Conservation (phyloP, 2,329 filamentous ascomycete genomes). For the Alternaria viburni region DNA sequence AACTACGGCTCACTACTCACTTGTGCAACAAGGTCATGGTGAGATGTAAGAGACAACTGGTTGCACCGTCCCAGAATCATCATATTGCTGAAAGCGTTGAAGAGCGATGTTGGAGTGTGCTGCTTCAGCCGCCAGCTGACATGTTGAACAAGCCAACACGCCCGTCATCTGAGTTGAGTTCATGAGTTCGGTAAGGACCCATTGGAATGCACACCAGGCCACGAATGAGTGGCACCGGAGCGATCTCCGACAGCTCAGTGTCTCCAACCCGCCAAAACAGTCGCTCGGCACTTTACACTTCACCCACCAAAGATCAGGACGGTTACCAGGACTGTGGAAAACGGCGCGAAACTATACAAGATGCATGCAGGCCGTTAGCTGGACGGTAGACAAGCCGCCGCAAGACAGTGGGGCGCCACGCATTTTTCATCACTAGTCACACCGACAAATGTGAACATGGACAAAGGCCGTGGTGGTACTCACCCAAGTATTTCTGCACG, state of each 20-base stretch:
- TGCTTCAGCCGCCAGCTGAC: background rate
- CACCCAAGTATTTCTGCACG: background rate
- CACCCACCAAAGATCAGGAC: background rate
- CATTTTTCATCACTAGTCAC: background rate
- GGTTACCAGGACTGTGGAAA: background rate
- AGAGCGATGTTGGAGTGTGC: background rate
- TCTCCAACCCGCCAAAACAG: background rate
- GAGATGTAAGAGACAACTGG: background rate
- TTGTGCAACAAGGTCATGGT: background rate
- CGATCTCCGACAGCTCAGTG: background rate
- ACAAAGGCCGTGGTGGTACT: background rate
- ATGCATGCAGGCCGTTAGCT: background rate
- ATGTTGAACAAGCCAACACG: background rate
- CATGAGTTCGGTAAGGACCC: background rate
- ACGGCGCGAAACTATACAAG: background rate
- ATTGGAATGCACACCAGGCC: background rate
- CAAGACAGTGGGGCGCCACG: background rate
- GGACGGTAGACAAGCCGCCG: background rate
- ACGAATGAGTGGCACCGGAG: background rate
- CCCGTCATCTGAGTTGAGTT: background rate
- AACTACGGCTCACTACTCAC: background rate
- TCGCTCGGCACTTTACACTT: background rate
- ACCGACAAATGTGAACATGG: background rate
- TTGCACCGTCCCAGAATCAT: background rate
- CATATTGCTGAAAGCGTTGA: background rate